phyloP scores from a whole-genome alignment of 225 moss, liverwort and hornwort genomes.

The Straminergon stramineum region DNA sequence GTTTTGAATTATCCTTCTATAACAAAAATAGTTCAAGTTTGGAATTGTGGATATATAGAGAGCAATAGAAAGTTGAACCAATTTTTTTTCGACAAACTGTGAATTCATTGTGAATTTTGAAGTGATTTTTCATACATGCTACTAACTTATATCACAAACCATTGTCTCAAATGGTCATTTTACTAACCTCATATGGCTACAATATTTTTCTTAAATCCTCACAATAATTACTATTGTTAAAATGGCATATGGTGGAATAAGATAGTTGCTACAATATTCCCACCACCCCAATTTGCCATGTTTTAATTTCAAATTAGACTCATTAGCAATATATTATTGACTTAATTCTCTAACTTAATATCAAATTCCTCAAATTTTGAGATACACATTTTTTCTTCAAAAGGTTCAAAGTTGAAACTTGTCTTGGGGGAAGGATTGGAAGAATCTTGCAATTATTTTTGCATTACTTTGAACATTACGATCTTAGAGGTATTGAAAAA shows the following conservation, averaged over 20 bases:
- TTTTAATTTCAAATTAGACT: not conserved
- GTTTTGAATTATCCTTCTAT: not conserved
- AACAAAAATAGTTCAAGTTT: not conserved
- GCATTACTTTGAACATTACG: not conserved
- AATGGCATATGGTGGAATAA: not conserved
- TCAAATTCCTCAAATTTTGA: not conserved
- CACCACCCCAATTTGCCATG: not conserved
- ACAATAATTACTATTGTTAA: too few relatives aligned
- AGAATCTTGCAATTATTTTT: not conserved
- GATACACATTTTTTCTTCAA: accelerated
- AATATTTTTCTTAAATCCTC: not conserved
- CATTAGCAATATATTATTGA: not conserved
- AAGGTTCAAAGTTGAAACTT: not conserved
- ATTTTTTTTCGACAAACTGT: not conserved
- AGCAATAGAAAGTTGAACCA: not conserved
- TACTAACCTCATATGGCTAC: not conserved
- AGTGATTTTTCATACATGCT: not conserved
- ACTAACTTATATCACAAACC: not conserved
- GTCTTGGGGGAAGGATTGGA: not conserved
- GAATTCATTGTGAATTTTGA: not conserved
- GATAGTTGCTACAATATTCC: not conserved
- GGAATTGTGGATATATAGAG: not conserved
- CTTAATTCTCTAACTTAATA: not conserved
- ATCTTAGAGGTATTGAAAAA: not conserved
- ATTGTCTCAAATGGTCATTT: not conserved